These are phyloP conservation scores for Coemansia umbellata DNA, from an alignment of 192 early-diverging fungal genomes.

Conservation along the genomic window DNA sequence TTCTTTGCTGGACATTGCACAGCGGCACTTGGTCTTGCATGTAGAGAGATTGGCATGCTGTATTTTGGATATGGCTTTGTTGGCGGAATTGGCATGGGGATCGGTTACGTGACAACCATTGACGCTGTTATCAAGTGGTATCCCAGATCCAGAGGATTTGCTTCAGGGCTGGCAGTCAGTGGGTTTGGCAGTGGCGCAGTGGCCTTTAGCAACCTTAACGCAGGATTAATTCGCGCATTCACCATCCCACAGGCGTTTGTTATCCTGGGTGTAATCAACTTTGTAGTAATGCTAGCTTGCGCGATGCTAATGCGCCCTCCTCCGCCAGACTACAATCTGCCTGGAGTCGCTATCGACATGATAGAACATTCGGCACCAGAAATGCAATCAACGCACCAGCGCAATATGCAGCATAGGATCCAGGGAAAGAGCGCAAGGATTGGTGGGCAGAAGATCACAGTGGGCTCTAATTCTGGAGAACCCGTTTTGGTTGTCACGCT, in stretches of 20 bases:
- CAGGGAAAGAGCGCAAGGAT: conserved; percentile 43
- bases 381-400: conserved; percentile 22
- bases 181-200: conserved; percentile 75
- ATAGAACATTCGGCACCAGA: conserved; percentile 39
- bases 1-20: conserved; percentile 70
- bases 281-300: conserved; percentile 61
- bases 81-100: conserved; percentile 65
- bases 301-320: conserved; percentile 59
- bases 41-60: conserved; percentile 57
- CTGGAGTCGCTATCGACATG: conserved; percentile 55
- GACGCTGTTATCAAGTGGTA: conserved; percentile 78
- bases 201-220: conserved; percentile 63
- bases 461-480: conserved; percentile 51
- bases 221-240: conserved; percentile 48
- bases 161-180: conserved; percentile 71
- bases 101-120: conserved; percentile 73
- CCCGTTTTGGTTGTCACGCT: conserved; percentile 54
- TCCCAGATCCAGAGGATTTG: conserved; percentile 68
- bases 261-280: conserved; percentile 59
- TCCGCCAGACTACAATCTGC: conserved; percentile 55
- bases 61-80: conserved; percentile 73
- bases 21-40: conserved; percentile 57
- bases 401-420: conserved; percentile 39
- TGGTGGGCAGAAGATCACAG: conserved; percentile 48
- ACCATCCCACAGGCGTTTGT: conserved; percentile 64